A percentile compares a stretch with the other conserved stretches of the same genome.
These are phyloP conservation scores for Aspergillus tanneri DNA, from an alignment of 2,329 filamentous ascomycete species.

Conservation along the genomic window DNA sequence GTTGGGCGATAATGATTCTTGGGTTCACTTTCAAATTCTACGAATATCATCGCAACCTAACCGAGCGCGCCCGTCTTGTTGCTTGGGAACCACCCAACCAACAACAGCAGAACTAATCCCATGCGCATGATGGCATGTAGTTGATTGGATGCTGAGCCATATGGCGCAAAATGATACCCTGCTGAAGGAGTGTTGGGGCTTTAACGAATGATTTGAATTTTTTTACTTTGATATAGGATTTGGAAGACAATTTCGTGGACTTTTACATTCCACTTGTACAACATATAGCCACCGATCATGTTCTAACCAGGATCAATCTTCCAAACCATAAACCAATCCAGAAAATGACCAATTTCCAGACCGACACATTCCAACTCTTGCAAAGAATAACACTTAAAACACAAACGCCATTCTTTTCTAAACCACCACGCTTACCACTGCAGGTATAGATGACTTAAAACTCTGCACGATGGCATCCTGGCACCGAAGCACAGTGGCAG, in stretches of 20 bases:
- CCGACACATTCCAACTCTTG: constrained; percentile 11
- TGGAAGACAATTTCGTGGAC: no score
- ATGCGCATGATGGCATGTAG: constrained; percentile 3
- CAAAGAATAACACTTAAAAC: constrained; percentile 19
- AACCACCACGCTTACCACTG: constrained; percentile 22
- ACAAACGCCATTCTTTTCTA: constrained; percentile 17
- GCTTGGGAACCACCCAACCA: background rate
- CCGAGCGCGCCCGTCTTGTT: background rate
- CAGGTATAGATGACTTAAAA: constrained; percentile 24
- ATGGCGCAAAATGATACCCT: background rate
- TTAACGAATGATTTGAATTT: no score
- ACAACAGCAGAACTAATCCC: background rate
- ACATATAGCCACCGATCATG: no score
- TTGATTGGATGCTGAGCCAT: background rate
- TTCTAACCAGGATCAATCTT: no score
- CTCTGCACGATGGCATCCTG: constrained; percentile 13
- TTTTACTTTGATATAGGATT: no score
- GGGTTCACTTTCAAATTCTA: constrained; percentile 8
- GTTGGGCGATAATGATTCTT: constrained; percentile 12
- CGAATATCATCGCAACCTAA: constrained; percentile 8
- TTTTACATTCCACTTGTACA: no score
- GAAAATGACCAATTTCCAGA: background rate
- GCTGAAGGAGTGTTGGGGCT: no score
- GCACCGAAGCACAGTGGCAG: constrained; percentile 25
- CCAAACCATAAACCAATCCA: no score